Evolutionary conservation across 2,329 filamentous ascomycete genomes (phyloP).

Genomic region (Paraconiothyrium sp.): DNA sequence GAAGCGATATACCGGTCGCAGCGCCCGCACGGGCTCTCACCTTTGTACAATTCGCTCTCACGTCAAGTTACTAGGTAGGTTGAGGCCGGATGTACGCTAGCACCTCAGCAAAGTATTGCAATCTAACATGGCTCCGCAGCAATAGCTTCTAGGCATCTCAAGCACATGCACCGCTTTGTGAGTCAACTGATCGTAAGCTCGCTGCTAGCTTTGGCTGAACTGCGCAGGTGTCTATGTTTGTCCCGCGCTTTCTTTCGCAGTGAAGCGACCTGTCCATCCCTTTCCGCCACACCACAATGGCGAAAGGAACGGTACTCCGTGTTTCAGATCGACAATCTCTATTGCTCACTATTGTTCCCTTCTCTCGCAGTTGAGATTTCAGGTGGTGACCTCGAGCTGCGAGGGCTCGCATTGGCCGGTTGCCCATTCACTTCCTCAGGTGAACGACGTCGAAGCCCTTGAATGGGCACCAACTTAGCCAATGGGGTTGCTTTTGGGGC

Average conservation of each 20-base stretch:
- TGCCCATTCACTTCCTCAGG: not conserved
- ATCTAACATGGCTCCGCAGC: not conserved
- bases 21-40: not conserved
- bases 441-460: not conserved
- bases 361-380: not conserved
- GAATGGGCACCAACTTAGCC: not conserved
- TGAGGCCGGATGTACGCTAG: not conserved
- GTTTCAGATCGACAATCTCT: not conserved
- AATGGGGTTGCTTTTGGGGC: not conserved
- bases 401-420: constrained; percentile 3
- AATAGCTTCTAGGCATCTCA: not conserved
- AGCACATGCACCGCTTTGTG: not conserved
- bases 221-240: not conserved
- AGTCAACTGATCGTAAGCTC: not conserved
- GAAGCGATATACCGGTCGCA: not conserved
- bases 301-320: not conserved
- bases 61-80: not conserved
- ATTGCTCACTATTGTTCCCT: not conserved
- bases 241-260: not conserved
- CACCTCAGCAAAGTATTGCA: not conserved
- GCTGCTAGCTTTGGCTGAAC: not conserved
- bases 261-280: not conserved
- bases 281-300: not conserved
- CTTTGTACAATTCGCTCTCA: not conserved
- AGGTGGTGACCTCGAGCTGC: not conserved